Percentiles rank a stretch among this genome's conserved stretches.
Conservation (phyloP, 176 grass and related monocot species). For the Oryza officinalis region DNA sequence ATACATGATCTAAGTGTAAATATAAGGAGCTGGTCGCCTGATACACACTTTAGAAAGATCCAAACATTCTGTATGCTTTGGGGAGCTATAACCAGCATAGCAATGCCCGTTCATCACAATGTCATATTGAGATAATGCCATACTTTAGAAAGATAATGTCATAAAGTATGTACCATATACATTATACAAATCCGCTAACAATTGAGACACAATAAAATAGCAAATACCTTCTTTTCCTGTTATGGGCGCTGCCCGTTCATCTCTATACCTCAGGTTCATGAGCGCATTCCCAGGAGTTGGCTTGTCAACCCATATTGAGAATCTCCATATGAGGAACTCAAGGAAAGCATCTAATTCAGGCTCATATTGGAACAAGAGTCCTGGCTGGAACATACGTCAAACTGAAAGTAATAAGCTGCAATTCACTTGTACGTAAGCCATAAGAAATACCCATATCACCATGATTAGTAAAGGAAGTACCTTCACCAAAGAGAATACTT, state of each 20-base stretch:
- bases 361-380: conserved; percentile 96
- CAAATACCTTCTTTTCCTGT: conserved; percentile 73
- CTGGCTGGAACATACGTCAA: conserved; percentile 68
- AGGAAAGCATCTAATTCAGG: conserved; percentile 96
- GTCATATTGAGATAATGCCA: too few species aligned
- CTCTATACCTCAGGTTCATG: conserved; percentile 95
- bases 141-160: neutral
- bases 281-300: conserved; percentile 93
- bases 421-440: neutral
- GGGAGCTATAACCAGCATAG: neutral
- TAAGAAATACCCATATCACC: neutral
- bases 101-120: too few species aligned
- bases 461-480: conserved; percentile 47
- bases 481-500: conserved; percentile 97
- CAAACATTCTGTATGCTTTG: neutral
- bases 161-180: neutral
- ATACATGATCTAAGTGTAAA: neutral
- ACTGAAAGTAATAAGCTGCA: conserved; percentile 15
- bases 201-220: neutral
- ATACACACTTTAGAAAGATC: neutral
- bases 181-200: neutral
- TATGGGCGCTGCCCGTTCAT: conserved; percentile 64
- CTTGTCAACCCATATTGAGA: conserved; percentile 99
- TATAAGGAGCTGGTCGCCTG: neutral
- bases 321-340: conserved; percentile 97